Base-by-base conservation (phyloP, 2,329 filamentous ascomycete species). In the Coniochaeta pulveracea region DNA sequence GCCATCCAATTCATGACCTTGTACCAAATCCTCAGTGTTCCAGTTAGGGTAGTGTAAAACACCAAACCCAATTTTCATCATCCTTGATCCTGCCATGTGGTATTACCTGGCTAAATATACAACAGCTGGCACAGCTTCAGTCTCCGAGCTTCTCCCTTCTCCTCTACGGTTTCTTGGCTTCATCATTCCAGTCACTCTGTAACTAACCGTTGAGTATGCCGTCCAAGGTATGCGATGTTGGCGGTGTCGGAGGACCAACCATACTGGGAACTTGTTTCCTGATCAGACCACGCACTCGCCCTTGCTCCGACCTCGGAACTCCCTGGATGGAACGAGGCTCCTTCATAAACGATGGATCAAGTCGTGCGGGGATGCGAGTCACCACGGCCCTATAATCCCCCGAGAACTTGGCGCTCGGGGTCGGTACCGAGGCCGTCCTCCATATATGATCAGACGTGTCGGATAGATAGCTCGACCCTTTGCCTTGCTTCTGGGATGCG, bases 281-380 rank as follows among this genome's bases (percentile, higher is more conserved):
- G 34, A 68, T 47, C 31, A 76, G 54, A 18, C 66, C 65, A 24
- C 61, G 60, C 6, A 57, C 57, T 19, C 64, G 55, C n/a, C 63
- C 61, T 36, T 65, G 63, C 37, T 72, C 69, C 12, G 69, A 64
- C 21, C 72, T 61, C 16, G 86, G 86, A n/a, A 86, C 77, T 22
- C 88, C 88, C 53, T 93, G 85, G 24, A 94, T 89, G 40, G 84
- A 77, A 37, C 88, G 73, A 19, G 88, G 88, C 57, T 95, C 88
- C 53, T 85, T 85, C 85, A 96, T 94, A 29, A 95, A 64, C 10
- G 76, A 72, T 4, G 80, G 72, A 47, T 98, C 91, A 8, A 98
- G 69, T 49, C 84, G 88, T 6, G 84, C 76, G 5, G 91, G 91
- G 23, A 84, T 76, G 43, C 76, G 61, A 10, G 74, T 75, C 34